Conservation (phyloP, 768 basidiomycete species). For the Glaciozyma antarctica region DNA sequence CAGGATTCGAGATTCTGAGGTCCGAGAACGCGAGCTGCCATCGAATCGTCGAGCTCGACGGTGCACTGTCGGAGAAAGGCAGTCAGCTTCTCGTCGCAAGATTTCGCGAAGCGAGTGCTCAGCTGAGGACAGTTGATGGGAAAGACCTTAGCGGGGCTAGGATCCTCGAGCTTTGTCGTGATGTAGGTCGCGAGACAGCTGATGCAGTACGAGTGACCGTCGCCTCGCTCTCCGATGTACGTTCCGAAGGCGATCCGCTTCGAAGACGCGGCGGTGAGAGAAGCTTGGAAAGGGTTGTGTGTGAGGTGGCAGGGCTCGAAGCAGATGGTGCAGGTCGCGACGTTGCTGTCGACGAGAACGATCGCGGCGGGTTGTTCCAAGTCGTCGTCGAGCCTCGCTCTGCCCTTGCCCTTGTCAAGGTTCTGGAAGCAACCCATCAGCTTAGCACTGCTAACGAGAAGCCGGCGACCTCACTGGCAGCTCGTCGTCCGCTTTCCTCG, state of each 20-base stretch:
- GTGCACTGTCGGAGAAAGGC: not conserved
- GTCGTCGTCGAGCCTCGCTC: not conserved
- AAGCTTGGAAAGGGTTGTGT: constrained; percentile 1
- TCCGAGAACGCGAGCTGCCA: constrained; percentile 6
- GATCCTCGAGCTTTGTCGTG: constrained; percentile 4
- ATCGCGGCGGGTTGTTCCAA: not conserved
- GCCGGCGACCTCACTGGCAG: too few species aligned
- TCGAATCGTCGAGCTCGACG: constrained; percentile 3
- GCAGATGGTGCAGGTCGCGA: constrained; percentile 4
- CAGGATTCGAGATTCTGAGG: constrained; percentile 2
- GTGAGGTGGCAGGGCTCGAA: constrained; percentile 5
- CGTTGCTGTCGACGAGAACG: not conserved
- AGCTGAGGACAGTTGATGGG: constrained; percentile 10
- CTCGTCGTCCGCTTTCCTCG: too few species aligned
- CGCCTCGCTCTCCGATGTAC: not conserved
- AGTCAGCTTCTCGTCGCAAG: not conserved
- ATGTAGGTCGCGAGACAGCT: constrained; percentile 3
- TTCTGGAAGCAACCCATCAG: not conserved
- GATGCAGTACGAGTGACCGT: constrained; percentile 2
- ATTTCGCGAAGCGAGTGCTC: not conserved
- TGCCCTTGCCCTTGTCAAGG: not conserved
- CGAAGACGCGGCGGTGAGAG: not conserved
- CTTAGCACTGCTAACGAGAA: not conserved
- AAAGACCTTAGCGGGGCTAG: constrained; percentile 2
- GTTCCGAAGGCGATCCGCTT: not conserved